phyloP scores from a whole-genome alignment of 2,329 filamentous ascomycete species.

The Trichoderma lentiforme region DNA sequence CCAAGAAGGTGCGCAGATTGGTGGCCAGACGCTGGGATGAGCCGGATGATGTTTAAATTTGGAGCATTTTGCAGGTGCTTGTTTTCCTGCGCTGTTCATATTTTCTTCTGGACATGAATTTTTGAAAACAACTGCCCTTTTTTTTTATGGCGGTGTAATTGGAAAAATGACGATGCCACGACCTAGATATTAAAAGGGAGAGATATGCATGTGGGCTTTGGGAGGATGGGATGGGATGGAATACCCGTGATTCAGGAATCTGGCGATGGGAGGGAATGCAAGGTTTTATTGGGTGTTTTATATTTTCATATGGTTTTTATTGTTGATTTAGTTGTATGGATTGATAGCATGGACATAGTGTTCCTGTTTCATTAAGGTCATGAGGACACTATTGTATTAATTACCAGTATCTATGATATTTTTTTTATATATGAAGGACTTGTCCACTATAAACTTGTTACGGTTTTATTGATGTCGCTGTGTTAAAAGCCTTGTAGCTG shows the following conservation, averaged over 20 bases:
- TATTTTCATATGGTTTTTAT: background rate
- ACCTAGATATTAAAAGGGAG: background rate
- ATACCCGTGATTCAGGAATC: slow-evolving; percentile 14
- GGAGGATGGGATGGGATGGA: background rate
- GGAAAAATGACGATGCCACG: slow-evolving; percentile 2
- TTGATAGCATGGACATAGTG: background rate
- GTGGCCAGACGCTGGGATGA: slow-evolving; percentile 49
- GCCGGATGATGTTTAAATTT: background rate
- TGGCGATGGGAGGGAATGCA: slow-evolving; percentile 5
- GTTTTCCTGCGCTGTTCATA: background rate
- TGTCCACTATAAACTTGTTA: background rate
- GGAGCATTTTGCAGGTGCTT: background rate
- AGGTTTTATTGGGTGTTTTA: background rate
- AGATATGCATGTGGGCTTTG: background rate
- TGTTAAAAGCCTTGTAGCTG: too few relatives aligned
- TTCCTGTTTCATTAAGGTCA: background rate
- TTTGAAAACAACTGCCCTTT: background rate
- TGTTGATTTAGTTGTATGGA: slow-evolving; percentile 2
- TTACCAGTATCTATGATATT: background rate
- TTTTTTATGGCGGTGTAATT: background rate
- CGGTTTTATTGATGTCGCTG: too few relatives aligned
- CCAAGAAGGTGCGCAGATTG: slow-evolving; percentile 53
- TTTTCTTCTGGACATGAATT: background rate
- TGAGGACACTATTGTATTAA: background rate
- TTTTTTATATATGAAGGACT: background rate